Evolutionary conservation across 208 protist species (phyloP), one percentile per base, ranked within the genome.

Genomic region (Porcisia deanei): DNA sequence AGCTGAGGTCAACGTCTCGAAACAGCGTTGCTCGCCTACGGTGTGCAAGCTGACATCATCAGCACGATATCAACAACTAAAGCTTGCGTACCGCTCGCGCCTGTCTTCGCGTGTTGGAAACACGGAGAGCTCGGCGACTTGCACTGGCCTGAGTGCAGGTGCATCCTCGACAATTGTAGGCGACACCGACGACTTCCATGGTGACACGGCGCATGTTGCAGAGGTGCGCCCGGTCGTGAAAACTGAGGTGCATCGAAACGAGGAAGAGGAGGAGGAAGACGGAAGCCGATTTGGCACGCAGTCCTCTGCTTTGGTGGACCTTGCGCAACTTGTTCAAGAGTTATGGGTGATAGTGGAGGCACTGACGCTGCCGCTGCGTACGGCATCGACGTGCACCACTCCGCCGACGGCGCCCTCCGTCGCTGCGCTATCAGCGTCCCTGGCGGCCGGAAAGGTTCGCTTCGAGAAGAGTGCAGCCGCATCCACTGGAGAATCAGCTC

Each of bases 311-410:
- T 18, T 75, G 47, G 37, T n/a, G 12, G 41, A 69, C 5, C 76
- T 80, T 2, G 34, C 49, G 14, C 22, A 61, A 8, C 12, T 74
- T 7, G 30, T 80, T 25, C 45, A 53, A 0, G 76, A 75, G 49
- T 60, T 80, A 45, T 72, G 71, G 61, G 53, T 14, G 20, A n/a
- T 65, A 30, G 69, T 75, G 37, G 61, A 25, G 43, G 25, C 65
- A 16, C 76, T 80, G 52, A 80, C 76, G 22, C 69, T 80, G 1
- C 76, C 76, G 45, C 69, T 80, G 8, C 76, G 76, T 22, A 70
- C 60, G 25, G n/a, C 49, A 7, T 74, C 76, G 9, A 80, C 76
- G 25, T 75, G 52, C 39, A 75, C 70, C 2, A 43, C 45, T 9
- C 54, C 66, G 22, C 45, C 45, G 2, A 57, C 58, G 7, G 34